Base-by-base conservation (phyloP, 257 asterid species). In the Cinchona pubescens region DNA sequence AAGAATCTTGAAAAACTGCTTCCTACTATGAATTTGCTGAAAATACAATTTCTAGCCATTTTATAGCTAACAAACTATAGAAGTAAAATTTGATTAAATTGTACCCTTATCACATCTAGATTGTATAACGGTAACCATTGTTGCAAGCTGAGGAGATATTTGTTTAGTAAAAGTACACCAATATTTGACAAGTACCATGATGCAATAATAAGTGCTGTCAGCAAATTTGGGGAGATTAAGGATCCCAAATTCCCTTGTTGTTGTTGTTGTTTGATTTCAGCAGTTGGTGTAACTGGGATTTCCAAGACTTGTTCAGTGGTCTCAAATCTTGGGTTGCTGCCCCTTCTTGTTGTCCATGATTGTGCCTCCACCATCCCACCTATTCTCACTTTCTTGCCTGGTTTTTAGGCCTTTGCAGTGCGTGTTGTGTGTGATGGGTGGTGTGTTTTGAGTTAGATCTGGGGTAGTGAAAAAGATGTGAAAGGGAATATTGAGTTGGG, bases 231-330 rank as follows among this genome's bases (percentile, higher is more conserved):
- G 2, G 96, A 88, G 46, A 92, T 69, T 4, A 83, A 40, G 14
- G 88, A 30, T 0, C 79, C 63, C 63, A 77, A n/a, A n/a, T 11
- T 55, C 71, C 42, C 42, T 38, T 38, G 42, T 38, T 59, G 35
- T 27, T 58, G 84, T 21, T 84, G 98, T 77, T 90, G 92, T 16
- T 96, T 85, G 71, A 86, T 79, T 69, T 94, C 98, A 11, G 98
- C 94, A n/a, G 98, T 94, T 27, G 99, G 99, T 34, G 98, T 94
- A 15, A 77, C 85, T 46, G 99, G 99, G 69, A 94, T 94, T 37
- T 94, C 97, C 69, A 94, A 51, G 21, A 88, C 90, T 69, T 92
- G 97, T 78, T 90, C 95, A 16, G 78, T 75, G 45, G 92, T 78
- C 42, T 94, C 99, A 19, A 89, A 76, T 32, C 99, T 91, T 10